Conservation (phyloP, 2,329 filamentous ascomycete species). For the Aspergillus candidus region DNA sequence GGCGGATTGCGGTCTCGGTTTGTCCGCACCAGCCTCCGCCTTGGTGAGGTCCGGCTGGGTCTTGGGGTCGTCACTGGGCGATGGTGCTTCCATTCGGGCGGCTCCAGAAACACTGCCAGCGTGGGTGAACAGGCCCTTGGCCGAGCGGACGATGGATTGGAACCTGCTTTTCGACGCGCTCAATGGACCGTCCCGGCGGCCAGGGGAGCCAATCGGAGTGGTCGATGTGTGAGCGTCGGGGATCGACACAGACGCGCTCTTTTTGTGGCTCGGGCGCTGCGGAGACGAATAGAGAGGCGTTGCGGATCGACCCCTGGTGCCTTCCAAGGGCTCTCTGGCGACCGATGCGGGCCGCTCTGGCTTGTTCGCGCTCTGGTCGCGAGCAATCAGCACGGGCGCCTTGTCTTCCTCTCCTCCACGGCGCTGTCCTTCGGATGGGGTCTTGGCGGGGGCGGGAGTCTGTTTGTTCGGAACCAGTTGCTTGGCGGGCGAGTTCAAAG, state of each 20-base stretch:
- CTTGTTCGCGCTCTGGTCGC: slow-evolving; percentile 9
- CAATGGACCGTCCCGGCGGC: slow-evolving; percentile 66
- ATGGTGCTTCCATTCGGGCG: slow-evolving; percentile 51
- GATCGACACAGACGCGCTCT: slow-evolving; percentile 57
- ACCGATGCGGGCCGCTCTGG: slow-evolving; percentile 12
- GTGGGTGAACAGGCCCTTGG: slow-evolving; percentile 77
- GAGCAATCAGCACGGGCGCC: neutral
- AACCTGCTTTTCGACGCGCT: slow-evolving; percentile 91
- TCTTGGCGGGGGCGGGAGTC: slow-evolving; percentile 57
- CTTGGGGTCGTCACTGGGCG: slow-evolving; percentile 33
- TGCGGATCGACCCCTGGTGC: slow-evolving; percentile 59
- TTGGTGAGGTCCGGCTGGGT: slow-evolving; percentile 24
- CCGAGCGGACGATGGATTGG: slow-evolving; percentile 83
- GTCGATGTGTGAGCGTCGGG: slow-evolving; percentile 48
- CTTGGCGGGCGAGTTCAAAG: slow-evolving; percentile 41
- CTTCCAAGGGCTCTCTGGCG: slow-evolving; percentile 17
- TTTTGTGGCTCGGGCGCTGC: slow-evolving; percentile 47
- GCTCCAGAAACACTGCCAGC: slow-evolving; percentile 56
- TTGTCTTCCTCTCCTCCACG: slow-evolving; percentile 7
- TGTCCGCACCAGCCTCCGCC: slow-evolving; percentile 15
- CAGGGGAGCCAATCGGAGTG: slow-evolving; percentile 53
- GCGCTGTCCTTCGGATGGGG: slow-evolving; percentile 25
- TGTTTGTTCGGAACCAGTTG: slow-evolving; percentile 56
- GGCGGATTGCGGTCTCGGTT: slow-evolving; percentile 16
- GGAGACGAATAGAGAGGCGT: slow-evolving; percentile 54